Evolutionary conservation across 2,329 filamentous ascomycete species (phyloP).

Genomic region (Ophiostoma montium): DNA sequence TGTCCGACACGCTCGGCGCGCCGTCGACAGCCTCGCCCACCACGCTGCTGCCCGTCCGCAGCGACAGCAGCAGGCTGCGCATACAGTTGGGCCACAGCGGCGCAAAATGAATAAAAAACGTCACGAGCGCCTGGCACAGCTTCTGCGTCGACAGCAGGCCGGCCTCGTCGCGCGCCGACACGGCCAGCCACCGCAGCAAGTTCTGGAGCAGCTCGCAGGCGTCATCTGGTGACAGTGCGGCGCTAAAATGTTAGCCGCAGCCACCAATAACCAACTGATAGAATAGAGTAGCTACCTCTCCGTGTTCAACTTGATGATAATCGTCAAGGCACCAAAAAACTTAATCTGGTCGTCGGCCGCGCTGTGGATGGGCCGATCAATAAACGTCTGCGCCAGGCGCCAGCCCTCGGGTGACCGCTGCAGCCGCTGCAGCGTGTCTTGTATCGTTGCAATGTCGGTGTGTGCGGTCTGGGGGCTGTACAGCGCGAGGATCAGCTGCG

Average conservation of each 20-base stretch:
- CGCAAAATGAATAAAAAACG: slow-evolving; percentile 60
- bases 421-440: slow-evolving; percentile 63
- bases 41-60: slow-evolving; percentile 32
- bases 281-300: slow-evolving; percentile 45
- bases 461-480: slow-evolving; percentile 36
- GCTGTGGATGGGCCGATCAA: slow-evolving; percentile 26
- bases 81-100: slow-evolving; percentile 52
- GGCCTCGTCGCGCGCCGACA: slow-evolving; percentile 35
- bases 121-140: slow-evolving; percentile 61
- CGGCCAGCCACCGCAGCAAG: slow-evolving; percentile 48
- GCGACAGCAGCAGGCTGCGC: slow-evolving; percentile 46
- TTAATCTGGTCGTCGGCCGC: slow-evolving; percentile 60
- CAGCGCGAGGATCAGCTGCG: slow-evolving; percentile 34
- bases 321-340: slow-evolving; percentile 86
- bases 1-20: slow-evolving; percentile 26
- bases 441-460: slow-evolving; percentile 35
- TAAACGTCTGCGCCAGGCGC: slow-evolving; percentile 66
- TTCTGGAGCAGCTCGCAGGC: slow-evolving; percentile 44
- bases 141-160: slow-evolving; percentile 55
- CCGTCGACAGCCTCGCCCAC: slow-evolving; percentile 33
- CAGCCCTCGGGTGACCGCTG: slow-evolving; percentile 74
- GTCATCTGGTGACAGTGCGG: slow-evolving; percentile 40
- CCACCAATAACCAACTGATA: too few species aligned
- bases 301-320: slow-evolving; percentile 90
- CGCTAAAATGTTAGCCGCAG: slow-evolving; percentile 17